phyloP scores from a whole-genome alignment of 805 yeast species.

The Jamesozyma piceae region DNA sequence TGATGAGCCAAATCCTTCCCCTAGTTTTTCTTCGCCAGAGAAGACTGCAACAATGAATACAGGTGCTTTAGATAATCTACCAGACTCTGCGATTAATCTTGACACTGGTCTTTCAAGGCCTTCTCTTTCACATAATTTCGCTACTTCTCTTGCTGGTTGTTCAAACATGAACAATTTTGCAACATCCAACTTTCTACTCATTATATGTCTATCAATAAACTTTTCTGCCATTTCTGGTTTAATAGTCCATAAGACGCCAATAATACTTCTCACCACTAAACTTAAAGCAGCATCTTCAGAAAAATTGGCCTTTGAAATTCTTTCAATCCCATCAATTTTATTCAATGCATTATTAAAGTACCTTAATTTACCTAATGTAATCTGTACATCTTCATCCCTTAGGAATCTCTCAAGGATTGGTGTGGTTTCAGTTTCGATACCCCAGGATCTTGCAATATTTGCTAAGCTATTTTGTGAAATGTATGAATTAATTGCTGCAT shows the following conservation, averaged over 20 bases:
- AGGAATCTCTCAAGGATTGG: conserved; percentile 57
- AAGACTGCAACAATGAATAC: conserved; percentile 88
- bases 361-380: conserved; percentile 63
- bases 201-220: conserved; percentile 65
- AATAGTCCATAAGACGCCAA: conserved; percentile 60
- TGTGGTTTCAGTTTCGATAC: conserved; percentile 68
- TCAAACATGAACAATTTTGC: conserved; percentile 67
- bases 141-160: conserved; percentile 78
- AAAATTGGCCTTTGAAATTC: conserved; percentile 33
- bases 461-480: conserved; percentile 58
- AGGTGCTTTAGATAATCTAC: conserved; percentile 75
- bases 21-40: conserved; percentile 70
- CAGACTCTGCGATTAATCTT: conserved; percentile 85
- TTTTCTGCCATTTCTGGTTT: conserved; percentile 50
- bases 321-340: conserved; percentile 43
- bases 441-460: conserved; percentile 72
- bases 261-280: conserved; percentile 67
- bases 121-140: conserved; percentile 67
- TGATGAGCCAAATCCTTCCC: conserved; percentile 91
- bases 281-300: conserved; percentile 38
- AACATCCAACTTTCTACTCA: conserved; percentile 75
- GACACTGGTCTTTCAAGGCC: conserved; percentile 66
- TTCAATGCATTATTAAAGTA: conserved; percentile 29
- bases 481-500: conserved; percentile 67
- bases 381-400: conserved; percentile 56